These are phyloP conservation scores for Neurospora sp. DNA, from an alignment of 495 filamentous ascomycete species.

Conservation along the genomic window DNA sequence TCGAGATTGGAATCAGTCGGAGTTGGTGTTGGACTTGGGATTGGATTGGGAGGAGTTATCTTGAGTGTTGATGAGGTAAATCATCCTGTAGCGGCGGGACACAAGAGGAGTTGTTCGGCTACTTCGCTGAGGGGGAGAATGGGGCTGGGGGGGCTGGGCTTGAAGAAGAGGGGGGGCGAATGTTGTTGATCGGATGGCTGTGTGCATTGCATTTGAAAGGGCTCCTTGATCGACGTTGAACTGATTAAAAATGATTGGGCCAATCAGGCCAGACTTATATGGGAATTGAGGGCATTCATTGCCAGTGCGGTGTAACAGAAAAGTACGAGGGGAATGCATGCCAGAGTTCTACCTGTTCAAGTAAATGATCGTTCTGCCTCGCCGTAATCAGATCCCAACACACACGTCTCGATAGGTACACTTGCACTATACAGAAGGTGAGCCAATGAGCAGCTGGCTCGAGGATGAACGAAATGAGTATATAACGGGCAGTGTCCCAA, in stretches of 20 bases:
- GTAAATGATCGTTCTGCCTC: neutral
- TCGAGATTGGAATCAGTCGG: neutral
- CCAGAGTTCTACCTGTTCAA: neutral
- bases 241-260: too few species aligned
- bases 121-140: neutral
- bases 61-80: neutral
- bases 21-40: neutral
- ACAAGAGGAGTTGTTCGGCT: neutral
- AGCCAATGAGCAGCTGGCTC: neutral
- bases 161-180: neutral
- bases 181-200: neutral
- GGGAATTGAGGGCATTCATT: too few species aligned
- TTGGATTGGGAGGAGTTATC: neutral
- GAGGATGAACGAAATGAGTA: neutral
- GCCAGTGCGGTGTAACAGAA: neutral
- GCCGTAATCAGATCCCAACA: neutral
- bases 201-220: neutral
- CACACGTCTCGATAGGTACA: neutral
- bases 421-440: too few species aligned
- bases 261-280: too few species aligned
- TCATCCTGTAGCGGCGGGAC: neutral
- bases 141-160: neutral
- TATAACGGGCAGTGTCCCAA: neutral
- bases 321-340: neutral
- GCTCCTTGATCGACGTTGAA: too few species aligned